Conservation (phyloP, 2,329 filamentous ascomycete genomes). For the Botrytis aclada region DNA sequence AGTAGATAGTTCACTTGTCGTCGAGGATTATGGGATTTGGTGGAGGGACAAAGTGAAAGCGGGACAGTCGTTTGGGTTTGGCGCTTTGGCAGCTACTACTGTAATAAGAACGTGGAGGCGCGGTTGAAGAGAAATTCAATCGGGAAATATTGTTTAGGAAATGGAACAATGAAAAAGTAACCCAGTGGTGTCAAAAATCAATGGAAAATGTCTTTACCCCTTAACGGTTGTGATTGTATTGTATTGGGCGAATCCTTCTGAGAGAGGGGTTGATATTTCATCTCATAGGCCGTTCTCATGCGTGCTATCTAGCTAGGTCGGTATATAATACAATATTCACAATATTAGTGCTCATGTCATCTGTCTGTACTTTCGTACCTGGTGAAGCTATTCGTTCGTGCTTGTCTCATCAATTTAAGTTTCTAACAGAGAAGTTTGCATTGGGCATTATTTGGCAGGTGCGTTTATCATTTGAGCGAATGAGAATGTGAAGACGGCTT, state of each 20-base stretch:
- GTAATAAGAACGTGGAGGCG: constrained; percentile 10
- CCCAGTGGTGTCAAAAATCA: not conserved
- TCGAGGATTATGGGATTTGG: constrained; percentile 16
- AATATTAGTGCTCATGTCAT: not conserved
- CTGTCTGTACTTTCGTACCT: not conserved
- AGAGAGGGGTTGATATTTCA: not conserved
- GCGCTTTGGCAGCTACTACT: constrained; percentile 13
- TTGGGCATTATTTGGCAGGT: constrained; percentile 15
- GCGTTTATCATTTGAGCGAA: constrained; percentile 3
- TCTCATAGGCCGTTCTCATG: not conserved
- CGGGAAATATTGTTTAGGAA: not conserved
- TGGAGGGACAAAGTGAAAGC: constrained; percentile 21
- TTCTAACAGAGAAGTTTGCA: constrained; percentile 16
- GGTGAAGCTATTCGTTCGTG: not conserved
- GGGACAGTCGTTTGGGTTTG: constrained; percentile 20
- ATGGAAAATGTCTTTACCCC: constrained; percentile 6
- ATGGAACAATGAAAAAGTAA: constrained; percentile 7
- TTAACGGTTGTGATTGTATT: not conserved
- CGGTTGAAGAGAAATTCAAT: constrained; percentile 10
- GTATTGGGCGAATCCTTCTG: not conserved
- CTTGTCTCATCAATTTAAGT: constrained; percentile 18
- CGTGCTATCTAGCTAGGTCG: not conserved
- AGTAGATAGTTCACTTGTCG: constrained; percentile 12
- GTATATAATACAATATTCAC: not conserved
- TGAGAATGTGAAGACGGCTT: not conserved